phyloP scores from a whole-genome alignment of 768 basidiomycete genomes.

The Serpula lacrymans region DNA sequence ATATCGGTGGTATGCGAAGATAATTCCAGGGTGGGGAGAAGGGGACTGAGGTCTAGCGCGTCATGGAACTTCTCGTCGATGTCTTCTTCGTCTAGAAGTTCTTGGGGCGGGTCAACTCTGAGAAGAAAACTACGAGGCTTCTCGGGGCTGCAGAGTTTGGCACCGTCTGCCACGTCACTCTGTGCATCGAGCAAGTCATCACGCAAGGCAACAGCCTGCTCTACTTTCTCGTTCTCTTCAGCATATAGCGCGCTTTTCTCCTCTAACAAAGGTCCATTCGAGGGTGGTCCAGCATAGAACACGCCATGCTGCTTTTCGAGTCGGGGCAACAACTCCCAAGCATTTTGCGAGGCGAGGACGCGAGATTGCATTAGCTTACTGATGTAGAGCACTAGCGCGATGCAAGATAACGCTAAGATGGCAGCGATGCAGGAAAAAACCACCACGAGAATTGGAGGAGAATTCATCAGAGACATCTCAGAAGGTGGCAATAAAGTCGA shows the following conservation, averaged over 20 bases:
- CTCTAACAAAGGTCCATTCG: too few relatives aligned
- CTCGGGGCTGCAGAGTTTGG: too few relatives aligned
- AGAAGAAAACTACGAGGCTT: too few relatives aligned
- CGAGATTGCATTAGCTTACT: slow-evolving; percentile 14
- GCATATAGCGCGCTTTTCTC: too few relatives aligned
- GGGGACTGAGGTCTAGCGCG: slow-evolving; percentile 23
- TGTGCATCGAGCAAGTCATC: slow-evolving; percentile 3
- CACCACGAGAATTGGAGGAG: slow-evolving; percentile 13
- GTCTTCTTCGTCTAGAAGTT: slow-evolving; percentile 24
- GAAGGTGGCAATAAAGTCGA: too few relatives aligned
- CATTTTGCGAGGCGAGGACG: slow-evolving; percentile 16
- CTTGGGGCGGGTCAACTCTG: slow-evolving; percentile 22
- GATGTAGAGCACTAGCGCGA: slow-evolving; percentile 18
- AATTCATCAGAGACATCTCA: too few relatives aligned
- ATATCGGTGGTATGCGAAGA: slow-evolving; percentile 11
- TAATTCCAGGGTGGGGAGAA: slow-evolving; percentile 15
- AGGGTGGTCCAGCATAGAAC: neutral
- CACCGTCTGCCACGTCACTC: too few relatives aligned
- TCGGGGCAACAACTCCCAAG: slow-evolving; percentile 20
- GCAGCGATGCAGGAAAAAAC: slow-evolving; percentile 23
- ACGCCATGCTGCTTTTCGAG: slow-evolving; percentile 10
- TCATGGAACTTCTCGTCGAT: slow-evolving; percentile 28
- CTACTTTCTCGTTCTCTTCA: too few relatives aligned
- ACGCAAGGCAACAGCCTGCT: slow-evolving; percentile 1
- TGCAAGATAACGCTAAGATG: slow-evolving; percentile 20